A percentile compares a stretch with the other conserved stretches of the same genome.
Conservation (phyloP, 1,284 basidiomycete species). For the Microstroma glucosiphilum region DNA sequence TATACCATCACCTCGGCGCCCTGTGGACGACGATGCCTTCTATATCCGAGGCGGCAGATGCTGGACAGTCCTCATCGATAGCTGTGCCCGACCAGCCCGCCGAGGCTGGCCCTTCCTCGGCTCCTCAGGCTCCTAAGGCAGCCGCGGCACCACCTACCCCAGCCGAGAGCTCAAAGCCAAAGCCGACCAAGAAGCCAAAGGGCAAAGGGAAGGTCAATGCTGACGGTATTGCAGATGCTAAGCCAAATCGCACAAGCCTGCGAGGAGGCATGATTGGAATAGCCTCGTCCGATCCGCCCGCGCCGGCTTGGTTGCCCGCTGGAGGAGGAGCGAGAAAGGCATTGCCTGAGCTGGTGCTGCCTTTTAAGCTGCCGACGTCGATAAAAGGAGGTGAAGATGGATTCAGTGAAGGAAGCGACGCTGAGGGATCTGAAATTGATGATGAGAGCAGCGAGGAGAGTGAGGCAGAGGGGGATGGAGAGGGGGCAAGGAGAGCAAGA, state of each 20-base stretch:
- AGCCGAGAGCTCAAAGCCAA: not conserved
- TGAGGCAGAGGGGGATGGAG: not conserved
- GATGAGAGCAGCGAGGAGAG: not conserved
- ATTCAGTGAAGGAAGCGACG: not conserved
- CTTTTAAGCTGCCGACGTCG: slow-evolving; percentile 2
- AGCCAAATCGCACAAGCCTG: not conserved
- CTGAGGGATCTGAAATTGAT: not conserved
- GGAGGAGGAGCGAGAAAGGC: not conserved
- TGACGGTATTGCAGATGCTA: not conserved
- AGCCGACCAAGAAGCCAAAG: not conserved
- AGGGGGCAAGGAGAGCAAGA: not conserved
- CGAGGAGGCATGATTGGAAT: not conserved
- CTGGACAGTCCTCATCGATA: too few species aligned
- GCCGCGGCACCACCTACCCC: too few species aligned
- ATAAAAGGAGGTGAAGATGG: not conserved
- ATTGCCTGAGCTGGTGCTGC: not conserved
- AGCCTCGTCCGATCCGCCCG: not conserved
- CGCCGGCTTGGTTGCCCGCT: not conserved
- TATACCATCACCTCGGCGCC: too few species aligned
- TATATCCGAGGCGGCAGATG: too few species aligned
- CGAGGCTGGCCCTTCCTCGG: too few species aligned
- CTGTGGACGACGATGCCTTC: too few species aligned
- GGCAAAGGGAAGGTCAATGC: not conserved
- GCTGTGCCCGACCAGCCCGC: too few species aligned
- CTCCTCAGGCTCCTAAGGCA: too few species aligned